Evolutionary conservation across 2,329 filamentous ascomycete species (phyloP), one percentile per base, ranked within the genome.

Genomic region (Akanthomyces uredinophilus): DNA sequence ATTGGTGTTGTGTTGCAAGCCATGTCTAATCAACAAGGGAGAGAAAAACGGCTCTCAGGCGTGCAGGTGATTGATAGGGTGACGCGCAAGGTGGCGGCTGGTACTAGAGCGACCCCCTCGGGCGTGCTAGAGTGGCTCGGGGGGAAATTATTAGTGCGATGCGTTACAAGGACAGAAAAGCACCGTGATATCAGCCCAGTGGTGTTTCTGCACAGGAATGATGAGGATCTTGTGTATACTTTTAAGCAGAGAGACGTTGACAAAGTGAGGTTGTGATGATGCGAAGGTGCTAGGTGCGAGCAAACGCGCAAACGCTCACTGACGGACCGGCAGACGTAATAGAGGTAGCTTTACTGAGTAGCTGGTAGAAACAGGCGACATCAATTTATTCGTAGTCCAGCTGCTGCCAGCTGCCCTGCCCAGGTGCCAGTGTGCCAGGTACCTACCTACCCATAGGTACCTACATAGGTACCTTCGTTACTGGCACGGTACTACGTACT

Each of bases 1-100:
- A 43, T 51, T 59, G 47, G 32, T 51, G 56, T 51, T 59, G 27
- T 49, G 35, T 50, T 53, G 51, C 46, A 50, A 50, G 56, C 56
- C 46, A 59, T 37, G 46, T 51, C 46, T 41, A 43, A 32, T 22
- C 35, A 39, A 59, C 22, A 46, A 41, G 18, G 8, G 39, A 22
- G 32, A 29, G 32, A 32, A 50, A 51, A 59, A 18, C 32, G 37
- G 32, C 46, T 22, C 22, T 20, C 32, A 14, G 41, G 27, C 41
- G 27, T 32, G 32, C 7, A 59, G 56, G 56, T 59, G 51, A 43
- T 51, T 51, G 46, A 35, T 39, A 51, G 46, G 54, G 56, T 59
- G 56, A 14, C 56, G 41, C 10, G 32, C 27, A 20, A 41, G 44
- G 44, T 50, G 44, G 55, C 7, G 13, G 37, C 13, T 13, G 37